Percentiles rank a stretch among this genome's conserved stretches.
Evolutionary conservation across 352 stramenopile genomes (phyloP).

Genomic region (Globisporangium solare): DNA sequence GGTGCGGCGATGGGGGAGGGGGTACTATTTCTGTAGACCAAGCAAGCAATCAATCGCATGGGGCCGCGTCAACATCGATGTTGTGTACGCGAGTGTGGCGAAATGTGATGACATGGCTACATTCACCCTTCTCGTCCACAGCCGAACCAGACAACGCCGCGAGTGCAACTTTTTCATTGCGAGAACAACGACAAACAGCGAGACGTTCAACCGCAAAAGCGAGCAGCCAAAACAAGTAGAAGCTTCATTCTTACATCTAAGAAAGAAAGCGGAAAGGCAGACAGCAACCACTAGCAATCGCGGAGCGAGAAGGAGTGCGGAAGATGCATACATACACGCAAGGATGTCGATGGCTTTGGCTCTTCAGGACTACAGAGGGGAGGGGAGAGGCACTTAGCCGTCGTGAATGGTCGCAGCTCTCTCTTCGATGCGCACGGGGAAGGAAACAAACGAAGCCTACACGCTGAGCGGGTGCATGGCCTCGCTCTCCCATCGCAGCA

Average conservation of each 20-base stretch:
- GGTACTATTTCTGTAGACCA: too few relatives aligned
- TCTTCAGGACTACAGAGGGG: constrained; percentile 4
- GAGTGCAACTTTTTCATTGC: background rate
- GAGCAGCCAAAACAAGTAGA: constrained; percentile 1
- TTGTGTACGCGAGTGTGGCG: background rate
- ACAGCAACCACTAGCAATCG: constrained; percentile 1
- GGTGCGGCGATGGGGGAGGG: too few relatives aligned
- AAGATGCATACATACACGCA: constrained; percentile 4
- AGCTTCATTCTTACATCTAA: constrained; percentile 2
- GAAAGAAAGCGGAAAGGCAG: background rate
- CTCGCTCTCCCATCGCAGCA: constrained; percentile 84
- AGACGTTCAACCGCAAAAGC: too few relatives aligned
- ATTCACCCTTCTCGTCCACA: background rate
- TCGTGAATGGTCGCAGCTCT: too few relatives aligned
- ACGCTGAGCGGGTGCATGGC: constrained; percentile 77
- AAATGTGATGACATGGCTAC: background rate
- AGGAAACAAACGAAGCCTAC: constrained; percentile 16
- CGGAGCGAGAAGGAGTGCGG: background rate
- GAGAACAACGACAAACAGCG: too few relatives aligned
- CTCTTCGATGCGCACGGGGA: too few relatives aligned
- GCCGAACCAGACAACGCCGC: background rate
- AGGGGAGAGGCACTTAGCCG: background rate
- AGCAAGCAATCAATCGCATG: background rate
- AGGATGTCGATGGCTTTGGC: constrained; percentile 2
- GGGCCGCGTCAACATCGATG: background rate